A percentile compares a stretch with the other conserved stretches of the same genome.
phyloP scores from a whole-genome alignment of 805 yeast genomes.

The Candida patagonica region DNA sequence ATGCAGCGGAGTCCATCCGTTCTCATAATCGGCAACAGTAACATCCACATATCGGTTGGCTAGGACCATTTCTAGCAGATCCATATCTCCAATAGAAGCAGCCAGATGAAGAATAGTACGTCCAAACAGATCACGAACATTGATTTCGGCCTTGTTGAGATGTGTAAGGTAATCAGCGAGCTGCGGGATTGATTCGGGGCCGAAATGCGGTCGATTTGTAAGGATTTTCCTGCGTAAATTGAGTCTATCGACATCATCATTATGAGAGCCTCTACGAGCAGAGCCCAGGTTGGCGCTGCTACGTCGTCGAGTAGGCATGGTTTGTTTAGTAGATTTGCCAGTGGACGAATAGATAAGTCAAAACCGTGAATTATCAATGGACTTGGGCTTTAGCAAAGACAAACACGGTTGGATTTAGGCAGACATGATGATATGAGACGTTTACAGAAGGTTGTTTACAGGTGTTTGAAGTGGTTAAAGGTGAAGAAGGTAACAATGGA shows the following conservation, averaged over 20 bases:
- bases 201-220: not conserved
- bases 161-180: constrained; percentile 5
- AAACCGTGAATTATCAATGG: too few species aligned
- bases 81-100: constrained; percentile 21
- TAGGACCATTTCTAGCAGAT: constrained; percentile 35
- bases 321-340: not conserved
- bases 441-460: too few species aligned
- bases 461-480: too few species aligned
- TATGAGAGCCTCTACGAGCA: not conserved
- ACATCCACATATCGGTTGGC: constrained; percentile 40
- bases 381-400: too few species aligned
- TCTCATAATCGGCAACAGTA: constrained; percentile 53
- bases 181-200: not conserved
- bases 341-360: too few species aligned
- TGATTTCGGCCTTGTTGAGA: constrained; percentile 12
- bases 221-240: not conserved
- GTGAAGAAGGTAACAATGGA: too few species aligned
- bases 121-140: constrained; percentile 60
- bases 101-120: constrained; percentile 31
- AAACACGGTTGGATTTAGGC: too few species aligned
- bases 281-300: not conserved
- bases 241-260: constrained; percentile 2
- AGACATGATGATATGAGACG: too few species aligned
- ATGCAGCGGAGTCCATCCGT: constrained; percentile 76
- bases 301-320: not conserved